Evolutionary conservation across 176 grass and related monocot species (phyloP), one percentile per base, ranked within the genome.

Genomic region (Themeda triandra): DNA sequence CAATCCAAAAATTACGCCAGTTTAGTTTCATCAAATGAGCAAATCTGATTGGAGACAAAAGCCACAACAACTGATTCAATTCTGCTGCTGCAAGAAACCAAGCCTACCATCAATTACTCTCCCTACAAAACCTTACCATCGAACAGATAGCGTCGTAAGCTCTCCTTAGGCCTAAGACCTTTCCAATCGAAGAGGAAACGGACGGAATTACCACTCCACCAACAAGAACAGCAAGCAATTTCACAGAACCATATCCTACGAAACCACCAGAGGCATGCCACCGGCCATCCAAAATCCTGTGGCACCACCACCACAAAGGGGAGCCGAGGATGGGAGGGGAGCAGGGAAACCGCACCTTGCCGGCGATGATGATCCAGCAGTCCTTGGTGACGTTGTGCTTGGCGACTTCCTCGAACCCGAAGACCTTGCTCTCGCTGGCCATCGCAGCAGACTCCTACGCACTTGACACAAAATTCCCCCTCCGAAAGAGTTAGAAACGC

Each of bases 321-420:
- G 24, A 45, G 27, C 58, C n/a, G n/a, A 62, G 28, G 7, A 31
- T 17, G 58, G 44, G 44, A 32, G 8, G 21, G 46, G 17, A 36
- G 14, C 23, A 84, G 63, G 63, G 63, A 86, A 70, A 21, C 37
- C 24, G 25, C 21, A 96, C 94, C 94, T 96, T 96, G 82, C 91
- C 86, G 17, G 76, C 83, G 88, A 94, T 90, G 79, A 97, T 76
- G 71, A 97, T 58, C 94, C 92, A 97, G 87, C 92, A 97, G 85
- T 97, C 94, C 80, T 97, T 94, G 70, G 85, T 13, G 65, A 88
- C 76, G 89, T 85, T 94, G 87, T 97, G 94, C 84, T 86, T 90
- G 69, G 87, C 78, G 13, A 97, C 92, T 88, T 97, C 92, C 40
- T 94, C 87, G 80, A 97, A 94, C 53, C 31, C 80, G 8, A 89